Conservation (phyloP, 495 filamentous ascomycete species). For the Penicillium canescens region DNA sequence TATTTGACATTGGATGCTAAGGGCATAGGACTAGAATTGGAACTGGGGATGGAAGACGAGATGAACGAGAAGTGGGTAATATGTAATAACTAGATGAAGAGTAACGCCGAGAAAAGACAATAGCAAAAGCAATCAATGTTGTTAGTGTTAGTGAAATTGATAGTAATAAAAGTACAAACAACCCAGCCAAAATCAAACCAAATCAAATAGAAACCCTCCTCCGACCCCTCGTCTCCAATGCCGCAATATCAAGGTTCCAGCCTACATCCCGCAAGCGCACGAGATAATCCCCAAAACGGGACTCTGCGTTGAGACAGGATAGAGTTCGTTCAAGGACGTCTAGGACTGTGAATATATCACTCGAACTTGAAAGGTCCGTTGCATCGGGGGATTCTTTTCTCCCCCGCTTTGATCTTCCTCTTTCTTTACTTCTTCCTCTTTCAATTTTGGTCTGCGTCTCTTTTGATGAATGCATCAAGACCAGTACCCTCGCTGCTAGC, state of each 20-base stretch:
- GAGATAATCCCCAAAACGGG: slow-evolving; percentile 42
- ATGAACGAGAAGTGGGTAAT: no score
- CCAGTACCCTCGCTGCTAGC: slow-evolving; percentile 44
- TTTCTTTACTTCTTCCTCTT: no score
- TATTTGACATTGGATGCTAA: no score
- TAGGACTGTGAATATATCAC: neutral
- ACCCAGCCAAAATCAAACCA: neutral
- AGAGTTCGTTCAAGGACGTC: slow-evolving; percentile 20
- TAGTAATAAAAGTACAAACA: neutral
- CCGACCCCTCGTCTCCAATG: slow-evolving; percentile 58
- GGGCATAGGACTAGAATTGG: no score
- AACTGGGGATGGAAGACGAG: no score
- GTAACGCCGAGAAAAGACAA: no score
- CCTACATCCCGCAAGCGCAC: slow-evolving; percentile 45
- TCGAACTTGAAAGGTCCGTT: neutral
- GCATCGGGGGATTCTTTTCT: no score
- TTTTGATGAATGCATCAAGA: neutral
- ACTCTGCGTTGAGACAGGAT: slow-evolving; percentile 32
- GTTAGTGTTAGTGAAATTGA: neutral
- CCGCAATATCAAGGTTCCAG: slow-evolving; percentile 60
- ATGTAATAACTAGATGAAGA: no score
- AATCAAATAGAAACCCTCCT: slow-evolving; percentile 30
- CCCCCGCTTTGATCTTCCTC: no score
- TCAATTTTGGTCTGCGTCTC: no score
- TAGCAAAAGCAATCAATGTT: neutral